Conservation (phyloP, 768 basidiomycete species). For the Tricholoma bakamatsutake region DNA sequence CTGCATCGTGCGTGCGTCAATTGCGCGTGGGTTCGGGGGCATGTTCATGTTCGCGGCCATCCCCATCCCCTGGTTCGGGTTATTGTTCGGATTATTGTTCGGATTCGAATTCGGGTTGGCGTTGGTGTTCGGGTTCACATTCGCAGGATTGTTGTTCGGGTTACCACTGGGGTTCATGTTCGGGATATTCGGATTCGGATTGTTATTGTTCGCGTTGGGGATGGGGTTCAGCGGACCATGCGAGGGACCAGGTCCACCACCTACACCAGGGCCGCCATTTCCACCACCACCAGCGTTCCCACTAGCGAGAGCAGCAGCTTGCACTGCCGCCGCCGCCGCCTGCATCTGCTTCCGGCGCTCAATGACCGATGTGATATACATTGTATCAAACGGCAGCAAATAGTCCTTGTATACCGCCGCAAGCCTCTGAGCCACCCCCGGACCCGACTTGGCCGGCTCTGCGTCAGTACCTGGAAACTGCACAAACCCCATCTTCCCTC, state of each 20-base stretch:
- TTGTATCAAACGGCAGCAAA: constrained; percentile 49
- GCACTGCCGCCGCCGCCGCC: constrained; percentile 7
- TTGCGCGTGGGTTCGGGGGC: constrained; percentile 4
- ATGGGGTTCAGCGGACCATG: neutral
- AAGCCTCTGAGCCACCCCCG: constrained; percentile 54
- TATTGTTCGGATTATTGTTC: neutral
- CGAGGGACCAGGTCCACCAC: neutral
- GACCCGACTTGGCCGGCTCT: constrained; percentile 59
- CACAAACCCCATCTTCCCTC: constrained; percentile 59
- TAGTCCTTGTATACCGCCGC: constrained; percentile 56
- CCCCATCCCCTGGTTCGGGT: neutral
- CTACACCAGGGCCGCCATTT: neutral
- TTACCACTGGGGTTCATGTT: neutral
- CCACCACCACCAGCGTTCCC: neutral
- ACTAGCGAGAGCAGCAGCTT: constrained; percentile 2
- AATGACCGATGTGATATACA: constrained; percentile 41
- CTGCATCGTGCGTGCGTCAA: constrained; percentile 33
- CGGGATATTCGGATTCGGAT: neutral
- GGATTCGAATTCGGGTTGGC: neutral
- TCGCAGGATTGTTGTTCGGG: neutral
- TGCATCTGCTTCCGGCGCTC: constrained; percentile 25
- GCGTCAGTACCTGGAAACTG: constrained; percentile 56
- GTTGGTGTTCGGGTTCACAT: neutral
- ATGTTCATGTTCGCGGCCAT: neutral
- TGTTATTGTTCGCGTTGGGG: neutral